phyloP scores from a whole-genome alignment of 192 early-diverging fungal genomes.

The Powellomyces hirtus region DNA sequence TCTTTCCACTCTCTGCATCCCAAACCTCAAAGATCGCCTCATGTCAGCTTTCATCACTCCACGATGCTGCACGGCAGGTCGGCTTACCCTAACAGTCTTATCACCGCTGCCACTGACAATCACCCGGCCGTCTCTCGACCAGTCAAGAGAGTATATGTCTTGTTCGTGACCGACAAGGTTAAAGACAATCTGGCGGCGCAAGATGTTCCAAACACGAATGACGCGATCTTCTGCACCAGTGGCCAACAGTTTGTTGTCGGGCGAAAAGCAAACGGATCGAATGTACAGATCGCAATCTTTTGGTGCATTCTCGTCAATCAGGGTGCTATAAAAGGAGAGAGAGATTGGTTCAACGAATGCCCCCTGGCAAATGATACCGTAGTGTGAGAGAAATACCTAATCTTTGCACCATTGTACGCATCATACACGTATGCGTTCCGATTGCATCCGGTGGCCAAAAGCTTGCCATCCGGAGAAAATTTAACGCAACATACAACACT shows the following conservation, averaged over 20 bases:
- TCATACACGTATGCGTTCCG: constrained; percentile 86
- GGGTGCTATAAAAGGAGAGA: constrained; percentile 46
- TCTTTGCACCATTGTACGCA: constrained; percentile 68
- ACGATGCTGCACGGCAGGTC: no score
- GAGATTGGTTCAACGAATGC: not conserved
- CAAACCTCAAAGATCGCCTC: constrained; percentile 79
- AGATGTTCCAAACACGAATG: constrained; percentile 74
- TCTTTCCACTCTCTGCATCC: constrained; percentile 77
- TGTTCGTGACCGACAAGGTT: constrained; percentile 85
- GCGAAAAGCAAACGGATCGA: constrained; percentile 93
- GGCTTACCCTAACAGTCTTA: constrained; percentile 41
- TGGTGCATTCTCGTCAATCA: constrained; percentile 73
- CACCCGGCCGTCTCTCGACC: constrained; percentile 81
- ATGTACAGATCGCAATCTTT: constrained; percentile 90
- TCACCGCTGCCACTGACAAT: constrained; percentile 80
- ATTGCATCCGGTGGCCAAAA: constrained; percentile 93
- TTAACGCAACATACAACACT: constrained; percentile 97
- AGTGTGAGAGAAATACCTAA: constrained; percentile 50
- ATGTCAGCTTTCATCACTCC: no score
- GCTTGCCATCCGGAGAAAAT: constrained; percentile 89
- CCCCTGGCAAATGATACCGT: not conserved
- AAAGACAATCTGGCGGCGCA: constrained; percentile 26
- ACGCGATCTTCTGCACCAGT: constrained; percentile 96
- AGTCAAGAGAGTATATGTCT: constrained; percentile 97
- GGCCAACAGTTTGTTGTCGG: constrained; percentile 84